A percentile compares a stretch with the other conserved stretches of the same genome.
These are phyloP conservation scores for Beauveria bassiana DNA, from an alignment of 2,329 filamentous ascomycete genomes.

Conservation along the genomic window DNA sequence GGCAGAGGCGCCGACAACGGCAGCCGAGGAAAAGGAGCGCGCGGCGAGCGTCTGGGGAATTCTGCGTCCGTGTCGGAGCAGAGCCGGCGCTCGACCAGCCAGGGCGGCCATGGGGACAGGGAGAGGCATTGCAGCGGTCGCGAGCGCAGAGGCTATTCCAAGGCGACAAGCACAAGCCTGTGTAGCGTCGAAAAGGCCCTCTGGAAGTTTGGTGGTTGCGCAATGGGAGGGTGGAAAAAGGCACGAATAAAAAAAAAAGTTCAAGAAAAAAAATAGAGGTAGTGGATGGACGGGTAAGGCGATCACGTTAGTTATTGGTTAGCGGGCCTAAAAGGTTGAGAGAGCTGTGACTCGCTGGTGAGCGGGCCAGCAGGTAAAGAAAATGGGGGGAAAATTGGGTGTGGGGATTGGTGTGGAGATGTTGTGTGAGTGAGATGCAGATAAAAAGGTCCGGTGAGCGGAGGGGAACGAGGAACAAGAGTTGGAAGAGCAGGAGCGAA, in stretches of 20 bases:
- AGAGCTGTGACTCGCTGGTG: slow-evolving; percentile 2
- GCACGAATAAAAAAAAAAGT: background rate
- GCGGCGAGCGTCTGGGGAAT: slow-evolving; percentile 36
- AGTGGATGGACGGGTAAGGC: background rate
- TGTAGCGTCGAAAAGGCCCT: background rate
- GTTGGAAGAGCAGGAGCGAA: background rate
- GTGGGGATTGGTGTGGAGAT: background rate
- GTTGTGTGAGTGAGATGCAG: slow-evolving; percentile 2
- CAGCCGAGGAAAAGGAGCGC: slow-evolving; percentile 34
- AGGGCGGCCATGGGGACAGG: slow-evolving; percentile 32
- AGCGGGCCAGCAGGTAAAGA: background rate
- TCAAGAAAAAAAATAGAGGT: background rate
- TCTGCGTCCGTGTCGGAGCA: slow-evolving; percentile 48
- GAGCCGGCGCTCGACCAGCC: slow-evolving; percentile 49
- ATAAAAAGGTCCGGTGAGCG: slow-evolving; percentile 8
- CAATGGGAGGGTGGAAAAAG: background rate
- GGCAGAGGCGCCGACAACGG: slow-evolving; percentile 25
- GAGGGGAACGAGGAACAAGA: background rate
- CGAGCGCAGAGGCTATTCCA: slow-evolving; percentile 1
- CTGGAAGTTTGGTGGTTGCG: background rate
- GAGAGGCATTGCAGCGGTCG: slow-evolving; percentile 28
- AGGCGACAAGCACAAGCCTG: background rate
- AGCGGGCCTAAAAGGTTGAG: background rate
- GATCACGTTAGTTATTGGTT: background rate
- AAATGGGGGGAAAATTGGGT: background rate